phyloP scores from a whole-genome alignment of 2,329 filamentous ascomycete genomes.

The Thelonectria blattea region DNA sequence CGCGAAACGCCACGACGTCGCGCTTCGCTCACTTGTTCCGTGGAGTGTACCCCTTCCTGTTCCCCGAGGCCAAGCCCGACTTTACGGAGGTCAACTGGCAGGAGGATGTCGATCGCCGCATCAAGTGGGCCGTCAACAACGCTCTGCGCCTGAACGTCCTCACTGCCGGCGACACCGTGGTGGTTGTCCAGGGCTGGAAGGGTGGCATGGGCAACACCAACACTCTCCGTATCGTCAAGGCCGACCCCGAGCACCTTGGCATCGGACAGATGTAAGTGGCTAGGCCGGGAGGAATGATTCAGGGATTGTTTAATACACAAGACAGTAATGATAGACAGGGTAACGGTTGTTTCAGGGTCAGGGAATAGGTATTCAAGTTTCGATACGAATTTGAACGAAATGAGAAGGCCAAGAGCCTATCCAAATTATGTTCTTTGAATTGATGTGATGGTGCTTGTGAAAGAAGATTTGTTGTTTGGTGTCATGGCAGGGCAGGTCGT shows the following conservation, averaged over 20 bases:
- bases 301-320: conserved; percentile 36
- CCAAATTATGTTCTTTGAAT: neutral
- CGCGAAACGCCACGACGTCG: conserved; percentile 81
- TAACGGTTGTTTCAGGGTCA: conserved; percentile 37
- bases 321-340: conserved; percentile 41
- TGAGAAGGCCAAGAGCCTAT: conserved; percentile 23
- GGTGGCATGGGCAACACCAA: conserved; percentile 93
- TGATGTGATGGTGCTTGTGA: neutral
- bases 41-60: conserved; percentile 97
- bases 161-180: conserved; percentile 73
- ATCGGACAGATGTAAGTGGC: conserved; percentile 51
- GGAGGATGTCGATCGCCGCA: conserved; percentile 95
- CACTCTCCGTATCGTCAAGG: conserved; percentile 71
- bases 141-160: conserved; percentile 84
- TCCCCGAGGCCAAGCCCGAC: conserved; percentile 92
- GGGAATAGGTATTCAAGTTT: conserved; percentile 36
- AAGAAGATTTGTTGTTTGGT: neutral
- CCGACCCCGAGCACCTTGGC: conserved; percentile 63
- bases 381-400: conserved; percentile 33
- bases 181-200: conserved; percentile 90
- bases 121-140: conserved; percentile 94
- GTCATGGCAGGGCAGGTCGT: neutral
- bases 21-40: conserved; percentile 96
- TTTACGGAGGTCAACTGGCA: conserved; percentile 95
- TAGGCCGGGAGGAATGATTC: conserved; percentile 18